Percentiles rank a stretch among this genome's conserved stretches.
These are phyloP conservation scores for Nicotiana knightiana DNA, from an alignment of 257 asterid genomes.

Conservation along the genomic window DNA sequence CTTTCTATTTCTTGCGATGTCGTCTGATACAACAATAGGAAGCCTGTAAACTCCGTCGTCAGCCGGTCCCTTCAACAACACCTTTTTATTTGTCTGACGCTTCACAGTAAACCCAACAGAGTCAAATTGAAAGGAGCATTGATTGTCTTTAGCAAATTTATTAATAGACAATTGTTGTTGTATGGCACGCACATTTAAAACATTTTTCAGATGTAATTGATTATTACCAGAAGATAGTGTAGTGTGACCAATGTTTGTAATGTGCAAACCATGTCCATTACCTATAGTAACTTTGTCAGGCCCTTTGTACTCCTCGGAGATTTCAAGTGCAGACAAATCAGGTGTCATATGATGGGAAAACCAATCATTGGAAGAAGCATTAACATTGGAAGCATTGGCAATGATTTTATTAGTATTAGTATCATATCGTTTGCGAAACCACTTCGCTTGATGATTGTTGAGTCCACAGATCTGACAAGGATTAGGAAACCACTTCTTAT, in stretches of 20 bases:
- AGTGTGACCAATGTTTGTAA: not conserved
- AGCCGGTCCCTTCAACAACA: not conserved
- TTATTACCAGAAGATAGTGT: not conserved
- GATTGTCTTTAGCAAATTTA: not conserved
- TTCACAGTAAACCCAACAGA: not conserved
- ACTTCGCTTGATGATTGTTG: not conserved
- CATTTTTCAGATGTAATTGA: not conserved
- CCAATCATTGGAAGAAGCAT: not conserved
- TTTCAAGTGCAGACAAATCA: not conserved
- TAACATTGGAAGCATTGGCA: not conserved
- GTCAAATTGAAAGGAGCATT: not conserved
- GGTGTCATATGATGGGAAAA: not conserved
- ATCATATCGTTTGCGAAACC: not conserved
- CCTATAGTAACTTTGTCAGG: not conserved
- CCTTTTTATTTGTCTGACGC: not conserved
- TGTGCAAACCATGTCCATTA: not conserved
- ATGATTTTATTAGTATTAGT: not conserved
- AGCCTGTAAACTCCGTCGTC: not conserved
- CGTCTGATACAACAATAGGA: not conserved
- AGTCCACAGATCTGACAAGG: not conserved
- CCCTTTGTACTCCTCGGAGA: not conserved
- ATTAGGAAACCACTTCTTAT: not conserved
- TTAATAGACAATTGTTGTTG: not conserved
- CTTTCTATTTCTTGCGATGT: not conserved
- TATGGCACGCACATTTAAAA: not conserved